Evolutionary conservation across 495 filamentous ascomycete genomes (phyloP).

Genomic region (Talaromyces stipitatus): DNA sequence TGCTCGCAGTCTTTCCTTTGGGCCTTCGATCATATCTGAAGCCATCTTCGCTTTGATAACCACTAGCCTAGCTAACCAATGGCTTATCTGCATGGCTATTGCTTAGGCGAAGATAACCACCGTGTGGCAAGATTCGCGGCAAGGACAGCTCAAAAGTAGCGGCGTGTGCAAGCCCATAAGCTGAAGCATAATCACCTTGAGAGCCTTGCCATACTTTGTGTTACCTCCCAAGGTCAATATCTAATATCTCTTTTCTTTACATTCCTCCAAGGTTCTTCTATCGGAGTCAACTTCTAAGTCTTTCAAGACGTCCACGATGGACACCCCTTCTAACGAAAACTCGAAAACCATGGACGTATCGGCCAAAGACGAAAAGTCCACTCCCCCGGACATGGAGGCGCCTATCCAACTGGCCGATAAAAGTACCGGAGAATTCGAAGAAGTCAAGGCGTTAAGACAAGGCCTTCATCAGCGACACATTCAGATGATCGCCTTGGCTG

Average conservation of each 20-base stretch:
- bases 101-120: no score
- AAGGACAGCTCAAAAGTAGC: no score
- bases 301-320: neutral
- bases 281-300: neutral
- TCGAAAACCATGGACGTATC: neutral
- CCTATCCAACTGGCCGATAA: neutral
- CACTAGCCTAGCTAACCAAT: no score
- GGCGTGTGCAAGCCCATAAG: no score
- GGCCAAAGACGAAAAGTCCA: neutral
- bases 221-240: neutral
- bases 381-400: neutral
- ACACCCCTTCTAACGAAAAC: neutral
- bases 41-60: no score
- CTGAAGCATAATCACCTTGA: no score
- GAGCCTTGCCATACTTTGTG: neutral
- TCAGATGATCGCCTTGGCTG: constrained; percentile 41
- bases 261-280: neutral
- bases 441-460: constrained; percentile 11
- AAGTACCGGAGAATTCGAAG: neutral
- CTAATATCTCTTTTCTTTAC: neutral
- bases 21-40: no score
- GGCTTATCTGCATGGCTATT: no score
- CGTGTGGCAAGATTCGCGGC: no score
- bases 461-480: constrained; percentile 26
- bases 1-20: no score